Base-by-base conservation (phyloP, 257 asterid genomes). In the Jacaranda mimosifolia region DNA sequence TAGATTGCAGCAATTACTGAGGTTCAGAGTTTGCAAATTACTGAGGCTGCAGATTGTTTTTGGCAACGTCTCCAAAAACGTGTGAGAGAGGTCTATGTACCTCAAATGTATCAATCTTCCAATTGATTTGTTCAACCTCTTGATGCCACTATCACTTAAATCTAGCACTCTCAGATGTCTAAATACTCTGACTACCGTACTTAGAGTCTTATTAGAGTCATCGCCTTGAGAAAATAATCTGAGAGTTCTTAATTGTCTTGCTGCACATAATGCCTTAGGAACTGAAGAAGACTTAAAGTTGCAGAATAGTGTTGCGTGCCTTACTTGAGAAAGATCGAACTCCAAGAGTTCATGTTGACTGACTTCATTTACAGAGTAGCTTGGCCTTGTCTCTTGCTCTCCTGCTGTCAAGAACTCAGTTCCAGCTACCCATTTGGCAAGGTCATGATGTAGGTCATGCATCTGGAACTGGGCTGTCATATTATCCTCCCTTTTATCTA, bases 91-190 rank as follows among this genome's bases (percentile, higher is more conserved):
- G 56, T 70, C 75, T 39, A 70, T 39, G 64, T 70, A 70, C 51
- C 75, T 39, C 75, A 70, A 70, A 9, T 70, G 75, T 52, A 51
- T 18, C 35, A 70, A 70, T 4, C 38, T 70, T 40, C 75, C 51
- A 1, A 70, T 52, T 26, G 51, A 49, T 52, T 70, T 70, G 75
- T 35, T 70, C 75, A 70, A 13, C 75, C 38, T 70, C 63, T 70
- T 70, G 75, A 70, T 70, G 11, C 75, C 75, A 53, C 75, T 70
- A 10, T 70, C 75, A 21, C 75, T 70, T 52, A 70, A 70, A 70
- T 70, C 75, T 19, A 70, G 45, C 7, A 70, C 75, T 70, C 75
- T 52, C 10, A 70, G 64, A 52, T 43, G 51, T 56, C 6, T 36
- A 21, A 70, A 70, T 8, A 2, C 17, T 51, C 75, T 35, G 46